Percentiles rank a stretch among this genome's conserved stretches.
phyloP scores from a whole-genome alignment of 257 asterid genomes.

The Solanum bulbocastanum region DNA sequence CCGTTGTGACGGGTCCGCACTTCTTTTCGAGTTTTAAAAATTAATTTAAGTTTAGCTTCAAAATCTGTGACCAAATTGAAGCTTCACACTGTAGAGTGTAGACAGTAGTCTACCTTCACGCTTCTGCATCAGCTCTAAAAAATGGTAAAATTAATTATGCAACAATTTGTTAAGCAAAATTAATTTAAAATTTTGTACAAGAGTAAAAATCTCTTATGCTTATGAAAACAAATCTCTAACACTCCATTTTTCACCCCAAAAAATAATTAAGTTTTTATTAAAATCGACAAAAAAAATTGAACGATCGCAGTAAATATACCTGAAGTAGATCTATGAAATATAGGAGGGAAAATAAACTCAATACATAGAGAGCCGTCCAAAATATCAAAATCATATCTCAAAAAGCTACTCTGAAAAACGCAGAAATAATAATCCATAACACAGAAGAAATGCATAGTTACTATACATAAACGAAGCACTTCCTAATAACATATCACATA shows the following conservation, averaged over 20 bases:
- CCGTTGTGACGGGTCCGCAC: too few species aligned
- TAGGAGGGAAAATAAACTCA: not conserved
- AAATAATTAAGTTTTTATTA: too few species aligned
- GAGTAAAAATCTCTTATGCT: not conserved
- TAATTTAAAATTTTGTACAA: not conserved
- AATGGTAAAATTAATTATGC: not conserved
- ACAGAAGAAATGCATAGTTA: not conserved
- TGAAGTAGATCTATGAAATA: not conserved
- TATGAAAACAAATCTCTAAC: not conserved
- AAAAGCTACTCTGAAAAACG: not conserved
- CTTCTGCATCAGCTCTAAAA: not conserved
- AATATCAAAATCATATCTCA: not conserved
- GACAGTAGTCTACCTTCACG: not conserved
- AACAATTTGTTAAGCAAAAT: not conserved
- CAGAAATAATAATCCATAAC: not conserved
- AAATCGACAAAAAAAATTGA: not conserved
- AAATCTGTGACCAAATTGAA: not conserved
- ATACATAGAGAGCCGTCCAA: not conserved
- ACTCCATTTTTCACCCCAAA: not conserved
- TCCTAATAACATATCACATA: not conserved
- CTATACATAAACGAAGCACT: not conserved
- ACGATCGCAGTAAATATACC: not conserved
- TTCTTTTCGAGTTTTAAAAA: too few species aligned
- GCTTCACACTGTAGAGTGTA: not conserved
- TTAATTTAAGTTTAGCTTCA: too few species aligned